Evolutionary conservation across 2,329 filamentous ascomycete genomes (phyloP).

Genomic region (Nectriaceae sp.): DNA sequence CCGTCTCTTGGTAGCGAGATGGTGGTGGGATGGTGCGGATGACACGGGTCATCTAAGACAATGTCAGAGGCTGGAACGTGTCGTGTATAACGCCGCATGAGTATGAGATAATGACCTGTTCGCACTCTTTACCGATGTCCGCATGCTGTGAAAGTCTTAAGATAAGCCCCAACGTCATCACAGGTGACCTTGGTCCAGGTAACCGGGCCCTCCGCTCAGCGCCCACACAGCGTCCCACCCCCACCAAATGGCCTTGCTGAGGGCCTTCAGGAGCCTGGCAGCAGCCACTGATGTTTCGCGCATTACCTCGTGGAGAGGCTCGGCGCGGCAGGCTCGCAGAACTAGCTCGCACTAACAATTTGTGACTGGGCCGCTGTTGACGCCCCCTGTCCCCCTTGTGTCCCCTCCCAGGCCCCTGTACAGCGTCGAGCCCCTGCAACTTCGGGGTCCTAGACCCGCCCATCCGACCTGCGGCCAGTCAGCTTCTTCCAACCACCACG

Average conservation of each 20-base stretch:
- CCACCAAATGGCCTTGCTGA: neutral
- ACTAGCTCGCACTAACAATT: neutral
- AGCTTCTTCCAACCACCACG: constrained; percentile 4
- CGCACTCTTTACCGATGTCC: no score
- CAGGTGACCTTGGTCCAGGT: no score
- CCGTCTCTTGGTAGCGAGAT: neutral
- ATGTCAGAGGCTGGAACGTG: neutral
- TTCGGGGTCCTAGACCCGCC: constrained; percentile 25
- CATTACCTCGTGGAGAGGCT: neutral
- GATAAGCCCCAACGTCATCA: no score
- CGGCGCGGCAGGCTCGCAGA: neutral
- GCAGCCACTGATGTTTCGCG: neutral
- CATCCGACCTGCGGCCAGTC: constrained; percentile 19
- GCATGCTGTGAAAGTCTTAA: no score
- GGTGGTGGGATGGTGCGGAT: neutral
- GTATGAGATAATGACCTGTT: no score
- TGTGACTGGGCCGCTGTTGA: constrained; percentile 7
- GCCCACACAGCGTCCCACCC: no score
- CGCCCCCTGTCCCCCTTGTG: constrained; percentile 6
- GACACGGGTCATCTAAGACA: neutral
- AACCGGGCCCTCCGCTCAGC: no score
- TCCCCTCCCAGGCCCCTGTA: constrained; percentile 14
- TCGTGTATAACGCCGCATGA: neutral
- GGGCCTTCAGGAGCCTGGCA: neutral
- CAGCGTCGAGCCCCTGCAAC: constrained; percentile 17